Evolutionary conservation across 345 rosid genomes (phyloP).

Genomic region (Bretschneidera sinensis): DNA sequence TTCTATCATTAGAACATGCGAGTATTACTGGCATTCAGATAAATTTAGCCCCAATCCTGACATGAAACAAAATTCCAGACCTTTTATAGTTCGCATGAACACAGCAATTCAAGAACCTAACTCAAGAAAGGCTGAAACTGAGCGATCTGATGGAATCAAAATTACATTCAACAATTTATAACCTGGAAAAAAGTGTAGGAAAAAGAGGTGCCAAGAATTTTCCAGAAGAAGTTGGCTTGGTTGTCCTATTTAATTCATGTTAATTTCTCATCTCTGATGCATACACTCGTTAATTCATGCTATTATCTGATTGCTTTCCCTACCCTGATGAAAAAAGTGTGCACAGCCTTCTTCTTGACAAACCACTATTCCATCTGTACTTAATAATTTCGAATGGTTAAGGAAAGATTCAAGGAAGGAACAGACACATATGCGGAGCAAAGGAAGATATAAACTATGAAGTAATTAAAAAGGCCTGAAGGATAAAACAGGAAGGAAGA

Average conservation of each 20-base stretch:
- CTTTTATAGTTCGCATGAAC: background rate
- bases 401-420: background rate
- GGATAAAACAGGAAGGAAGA: background rate
- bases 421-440: too few species aligned
- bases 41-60: background rate
- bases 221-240: background rate
- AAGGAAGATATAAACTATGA: too few species aligned
- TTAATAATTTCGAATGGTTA: background rate
- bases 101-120: background rate
- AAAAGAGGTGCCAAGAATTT: background rate
- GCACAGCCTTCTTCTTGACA: too few species aligned
- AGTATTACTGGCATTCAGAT: background rate
- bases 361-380: background rate
- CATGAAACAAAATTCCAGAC: background rate
- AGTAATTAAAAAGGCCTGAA: background rate
- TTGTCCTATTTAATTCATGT: background rate
- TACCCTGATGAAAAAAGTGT: background rate
- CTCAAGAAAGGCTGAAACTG: background rate
- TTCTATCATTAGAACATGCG: background rate
- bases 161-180: background rate
- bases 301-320: background rate
- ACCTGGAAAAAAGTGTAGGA: too few species aligned
- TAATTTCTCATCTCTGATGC: background rate
- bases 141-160: slow-evolving; percentile 1
- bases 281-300: background rate